These are phyloP conservation scores for Solanum boliviense DNA, from an alignment of 257 asterid species.

Conservation along the genomic window DNA sequence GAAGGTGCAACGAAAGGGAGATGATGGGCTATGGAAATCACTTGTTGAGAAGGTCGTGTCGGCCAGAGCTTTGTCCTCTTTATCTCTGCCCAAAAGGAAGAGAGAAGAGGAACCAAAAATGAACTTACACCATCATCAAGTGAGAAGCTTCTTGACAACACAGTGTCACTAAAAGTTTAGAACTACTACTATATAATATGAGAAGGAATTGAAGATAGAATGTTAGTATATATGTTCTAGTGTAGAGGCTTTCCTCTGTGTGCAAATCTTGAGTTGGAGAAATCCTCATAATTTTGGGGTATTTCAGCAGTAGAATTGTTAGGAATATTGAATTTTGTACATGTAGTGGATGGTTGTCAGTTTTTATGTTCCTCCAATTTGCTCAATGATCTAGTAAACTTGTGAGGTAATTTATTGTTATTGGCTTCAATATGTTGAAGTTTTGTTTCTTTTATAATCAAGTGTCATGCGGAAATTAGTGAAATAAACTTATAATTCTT, in stretches of 20 bases:
- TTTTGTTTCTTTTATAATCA: background rate
- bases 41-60: slow-evolving; percentile 62
- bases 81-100: slow-evolving; percentile 52
- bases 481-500: background rate
- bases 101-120: slow-evolving; percentile 38
- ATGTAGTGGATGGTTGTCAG: background rate
- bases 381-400: background rate
- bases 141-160: slow-evolving; percentile 21
- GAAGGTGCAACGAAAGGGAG: slow-evolving; percentile 34
- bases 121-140: slow-evolving; percentile 13
- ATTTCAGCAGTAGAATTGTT: background rate
- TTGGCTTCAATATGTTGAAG: background rate
- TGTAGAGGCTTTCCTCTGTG: background rate
- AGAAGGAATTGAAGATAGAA: background rate
- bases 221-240: background rate
- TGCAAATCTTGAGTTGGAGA: background rate
- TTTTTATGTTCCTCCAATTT: background rate
- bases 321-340: background rate
- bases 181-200: background rate
- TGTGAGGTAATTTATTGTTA: background rate
- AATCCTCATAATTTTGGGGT: background rate
- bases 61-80: slow-evolving; percentile 46
- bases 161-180: background rate
- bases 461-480: background rate
- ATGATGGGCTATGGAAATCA: slow-evolving; percentile 47